Evolutionary conservation across 129 eudicot genomes (phyloP), one percentile per base, ranked within the genome.

Genomic region (Flaveria brownii): DNA sequence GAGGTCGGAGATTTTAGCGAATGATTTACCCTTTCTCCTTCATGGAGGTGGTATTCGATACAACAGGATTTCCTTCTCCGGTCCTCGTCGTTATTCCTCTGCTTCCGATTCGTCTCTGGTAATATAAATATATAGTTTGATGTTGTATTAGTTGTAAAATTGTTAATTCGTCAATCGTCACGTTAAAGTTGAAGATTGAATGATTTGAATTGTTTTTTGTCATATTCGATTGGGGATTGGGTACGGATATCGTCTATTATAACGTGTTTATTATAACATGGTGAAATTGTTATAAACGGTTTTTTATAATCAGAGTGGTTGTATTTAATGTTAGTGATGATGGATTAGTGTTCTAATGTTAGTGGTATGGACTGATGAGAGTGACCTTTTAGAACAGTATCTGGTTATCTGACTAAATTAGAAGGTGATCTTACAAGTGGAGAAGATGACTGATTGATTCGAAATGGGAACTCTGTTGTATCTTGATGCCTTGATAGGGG

Each of bases 51-150:
- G 8, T 59, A 64, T 69, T 23, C 55, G 74, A 30, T 41, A 57
- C 70, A 78, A 41, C 55, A 30, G 12, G 45, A 57, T 39, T 10
- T 67, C 80, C 4, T 42, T 36, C n/a, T 26, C 43, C 23, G 41
- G 14, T 70, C 55, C 54, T 72, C 89, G 96, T 72, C 68, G 42
- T 68, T 87, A 68, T 81, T 81, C 88, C 59, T 77, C 93, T 77
- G 71, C 88, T 7, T 33, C 83, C 26, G 33, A 72, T 59, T 51
- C 86, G 13, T 71, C 85, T 43, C 87, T 80, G 89, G 95, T 82
- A 81, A 43, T 47, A 17, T 10, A 4, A 28, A 28, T 36, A 30
- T 36, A 36, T 5, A 36, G 20, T 18, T 72, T 46, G 26, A 15
- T 4, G 17, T 50, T 73, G 3, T 54, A 11, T 15, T 56, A 42